These are phyloP conservation scores for Aulographum hederae DNA, from an alignment of 2,329 filamentous ascomycete species.

Conservation along the genomic window DNA sequence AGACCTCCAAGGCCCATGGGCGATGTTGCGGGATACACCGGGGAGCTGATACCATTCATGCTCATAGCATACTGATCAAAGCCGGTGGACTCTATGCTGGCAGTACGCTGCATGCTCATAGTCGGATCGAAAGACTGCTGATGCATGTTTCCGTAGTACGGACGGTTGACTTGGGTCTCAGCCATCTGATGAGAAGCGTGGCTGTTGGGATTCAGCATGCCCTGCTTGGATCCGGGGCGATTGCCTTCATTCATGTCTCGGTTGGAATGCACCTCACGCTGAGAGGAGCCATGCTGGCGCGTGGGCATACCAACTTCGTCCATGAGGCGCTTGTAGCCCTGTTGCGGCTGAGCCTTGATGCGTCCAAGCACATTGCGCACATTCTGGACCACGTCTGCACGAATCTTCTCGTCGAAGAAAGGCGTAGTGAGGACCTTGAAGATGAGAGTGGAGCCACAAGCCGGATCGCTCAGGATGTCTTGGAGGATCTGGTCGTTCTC, in stretches of 20 bases:
- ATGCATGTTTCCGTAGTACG: constrained; percentile 17
- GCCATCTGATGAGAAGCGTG: constrained; percentile 12
- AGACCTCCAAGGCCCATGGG: constrained; percentile 3
- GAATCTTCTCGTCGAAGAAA: constrained; percentile 87
- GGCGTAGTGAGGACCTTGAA: constrained; percentile 97
- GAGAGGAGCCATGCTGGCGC: constrained; percentile 23
- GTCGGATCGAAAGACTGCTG: constrained; percentile 19
- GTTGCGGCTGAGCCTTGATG: constrained; percentile 82
- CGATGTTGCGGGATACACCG: constrained; percentile 3
- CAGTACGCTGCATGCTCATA: constrained; percentile 24
- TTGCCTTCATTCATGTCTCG: constrained; percentile 8
- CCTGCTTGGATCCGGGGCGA: constrained; percentile 15
- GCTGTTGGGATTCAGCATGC: constrained; percentile 13
- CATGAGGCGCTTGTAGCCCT: constrained; percentile 97
- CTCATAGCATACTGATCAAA: constrained; percentile 26
- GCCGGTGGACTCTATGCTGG: constrained; percentile 29
- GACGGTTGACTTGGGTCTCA: constrained; percentile 15
- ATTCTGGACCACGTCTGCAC: constrained; percentile 74
- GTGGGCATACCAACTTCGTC: constrained; percentile 84
- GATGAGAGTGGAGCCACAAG: constrained; percentile 84
- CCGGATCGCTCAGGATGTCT: constrained; percentile 77
- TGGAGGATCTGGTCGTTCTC: constrained; percentile 72
- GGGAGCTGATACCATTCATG: constrained; percentile 15
- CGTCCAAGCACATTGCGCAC: constrained; percentile 76
- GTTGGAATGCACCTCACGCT: constrained; percentile 7